Conservation (phyloP, 2,329 filamentous ascomycete species). For the Neofusicoccum umdonicola region DNA sequence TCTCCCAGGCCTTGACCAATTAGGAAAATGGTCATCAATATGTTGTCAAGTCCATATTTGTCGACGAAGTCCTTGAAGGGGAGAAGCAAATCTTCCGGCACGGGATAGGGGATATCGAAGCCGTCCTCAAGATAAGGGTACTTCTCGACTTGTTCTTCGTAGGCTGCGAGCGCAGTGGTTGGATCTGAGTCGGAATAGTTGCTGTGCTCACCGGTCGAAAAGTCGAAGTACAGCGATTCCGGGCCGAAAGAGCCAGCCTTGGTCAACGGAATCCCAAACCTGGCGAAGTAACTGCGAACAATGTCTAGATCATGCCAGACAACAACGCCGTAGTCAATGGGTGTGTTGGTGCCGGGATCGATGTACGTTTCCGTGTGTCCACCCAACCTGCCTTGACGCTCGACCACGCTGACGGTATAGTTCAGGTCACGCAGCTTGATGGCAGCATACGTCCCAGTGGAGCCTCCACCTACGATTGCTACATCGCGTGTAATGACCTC, state of each 20-base stretch:
- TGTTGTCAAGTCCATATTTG: slow-evolving; percentile 48
- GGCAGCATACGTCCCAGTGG: slow-evolving; percentile 42
- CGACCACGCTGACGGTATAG: slow-evolving; percentile 41
- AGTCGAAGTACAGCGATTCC: slow-evolving; percentile 28
- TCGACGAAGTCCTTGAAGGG: slow-evolving; percentile 50
- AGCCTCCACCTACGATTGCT: slow-evolving; percentile 44
- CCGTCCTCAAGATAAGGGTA: slow-evolving; percentile 37
- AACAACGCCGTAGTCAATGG: slow-evolving; percentile 40
- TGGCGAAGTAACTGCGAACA: slow-evolving; percentile 45
- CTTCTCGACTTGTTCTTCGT: slow-evolving; percentile 28
- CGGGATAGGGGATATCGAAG: slow-evolving; percentile 44
- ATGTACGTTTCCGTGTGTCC: slow-evolving; percentile 52
- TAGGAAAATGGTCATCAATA: slow-evolving; percentile 41
- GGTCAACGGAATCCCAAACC: slow-evolving; percentile 40
- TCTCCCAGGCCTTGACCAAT: slow-evolving; percentile 49
- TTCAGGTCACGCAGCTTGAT: slow-evolving; percentile 39
- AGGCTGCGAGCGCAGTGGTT: slow-evolving; percentile 21
- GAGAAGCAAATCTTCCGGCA: slow-evolving; percentile 49
- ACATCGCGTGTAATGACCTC: slow-evolving; percentile 26
- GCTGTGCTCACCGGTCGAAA: slow-evolving; percentile 25
- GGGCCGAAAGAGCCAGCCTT: slow-evolving; percentile 22
- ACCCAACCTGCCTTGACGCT: slow-evolving; percentile 41
- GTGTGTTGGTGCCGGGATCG: slow-evolving; percentile 33
- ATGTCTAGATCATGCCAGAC: slow-evolving; percentile 41
- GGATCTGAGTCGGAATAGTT: slow-evolving; percentile 17